Base-by-base conservation (phyloP, 2,329 filamentous ascomycete species). In the Phaeoacremonium minimum region DNA sequence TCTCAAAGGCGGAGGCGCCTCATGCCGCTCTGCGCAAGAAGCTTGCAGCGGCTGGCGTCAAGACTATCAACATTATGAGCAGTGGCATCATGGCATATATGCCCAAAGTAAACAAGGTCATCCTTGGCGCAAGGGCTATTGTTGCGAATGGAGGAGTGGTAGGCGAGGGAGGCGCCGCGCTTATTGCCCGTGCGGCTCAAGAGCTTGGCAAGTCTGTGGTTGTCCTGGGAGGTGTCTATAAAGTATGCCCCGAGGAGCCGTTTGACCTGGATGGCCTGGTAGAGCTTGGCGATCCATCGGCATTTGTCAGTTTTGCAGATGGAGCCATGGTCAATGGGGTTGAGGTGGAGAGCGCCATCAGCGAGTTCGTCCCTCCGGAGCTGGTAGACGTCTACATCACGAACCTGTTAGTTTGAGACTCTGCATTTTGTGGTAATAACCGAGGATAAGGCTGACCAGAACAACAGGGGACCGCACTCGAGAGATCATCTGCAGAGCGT, bases 91-190 rank as follows among this genome's bases (percentile, higher is more conserved):
- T 90, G 66, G 89, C 90, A 1, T 86, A 97, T 52, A 97, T 98
- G 87, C 86, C 90, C 7, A 81, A 85, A 42, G 87, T 96, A 50
- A 94, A 91, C 71, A 96, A 96, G 66, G 91, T 98, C 43, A 86
- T 98, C 33, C 71, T 98, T 6, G 84, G 86, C 11, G 91, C 91
- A 6, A 85, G 90, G 53, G 84, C 86, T 4, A 87, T 98, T 18
- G 80, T 94, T 31, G 87, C 87, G 33, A 93, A 95, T 51, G 93
- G 93, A 35, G 86, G 86, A 6, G 77, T 95, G 17, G 75, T 97
- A 18, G 85, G 88, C 14, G 84, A 89, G 28, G 81, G 85, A 5
- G 93, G 93, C n/a, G 85, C 87, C 8, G 80, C 80, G 15, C 80
- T 86, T 28, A 85, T 97, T 46, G 88, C 90, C 5, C 82, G 84